These are phyloP conservation scores for Erysiphe pisi DNA, from an alignment of 2,329 filamentous ascomycete genomes.

Conservation along the genomic window DNA sequence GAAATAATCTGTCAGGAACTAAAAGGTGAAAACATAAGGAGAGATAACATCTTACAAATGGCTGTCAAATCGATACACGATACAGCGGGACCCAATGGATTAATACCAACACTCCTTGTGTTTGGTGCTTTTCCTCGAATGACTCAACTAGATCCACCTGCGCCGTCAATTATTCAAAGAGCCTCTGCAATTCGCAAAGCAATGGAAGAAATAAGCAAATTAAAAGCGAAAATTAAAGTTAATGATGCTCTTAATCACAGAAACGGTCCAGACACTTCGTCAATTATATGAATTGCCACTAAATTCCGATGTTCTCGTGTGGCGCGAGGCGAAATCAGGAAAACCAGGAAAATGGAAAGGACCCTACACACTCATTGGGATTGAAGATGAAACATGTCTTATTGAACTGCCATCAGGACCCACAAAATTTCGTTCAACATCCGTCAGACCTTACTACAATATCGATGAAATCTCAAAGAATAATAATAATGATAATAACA, in stretches of 20 bases:
- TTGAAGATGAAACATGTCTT: constrained; percentile 19
- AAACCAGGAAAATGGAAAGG: constrained; percentile 8
- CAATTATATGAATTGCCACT: not conserved
- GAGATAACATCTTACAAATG: not conserved
- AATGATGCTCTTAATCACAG: constrained; percentile 20
- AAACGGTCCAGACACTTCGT: constrained; percentile 26
- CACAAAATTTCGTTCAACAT: too few species aligned
- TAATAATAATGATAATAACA: too few species aligned
- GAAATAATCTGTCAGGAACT: not conserved
- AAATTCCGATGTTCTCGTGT: constrained; percentile 11
- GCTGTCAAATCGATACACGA: not conserved
- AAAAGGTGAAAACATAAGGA: not conserved
- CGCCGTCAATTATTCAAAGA: constrained; percentile 19
- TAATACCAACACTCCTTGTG: constrained; percentile 14
- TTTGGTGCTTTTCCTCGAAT: constrained; percentile 25
- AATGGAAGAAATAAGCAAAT: constrained; percentile 28
- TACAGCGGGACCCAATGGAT: constrained; percentile 19
- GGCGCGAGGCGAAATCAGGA: not conserved
- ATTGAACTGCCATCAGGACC: not conserved
- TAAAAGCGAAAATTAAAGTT: constrained; percentile 7
- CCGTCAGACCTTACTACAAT: too few species aligned
- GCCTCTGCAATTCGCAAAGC: constrained; percentile 28
- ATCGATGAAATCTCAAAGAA: too few species aligned
- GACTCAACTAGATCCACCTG: not conserved
- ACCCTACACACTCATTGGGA: not conserved